Percentiles rank a stretch among this genome's conserved stretches.
These are phyloP conservation scores for Huntiella moniliformis DNA, from an alignment of 2,329 filamentous ascomycete genomes.

Conservation along the genomic window DNA sequence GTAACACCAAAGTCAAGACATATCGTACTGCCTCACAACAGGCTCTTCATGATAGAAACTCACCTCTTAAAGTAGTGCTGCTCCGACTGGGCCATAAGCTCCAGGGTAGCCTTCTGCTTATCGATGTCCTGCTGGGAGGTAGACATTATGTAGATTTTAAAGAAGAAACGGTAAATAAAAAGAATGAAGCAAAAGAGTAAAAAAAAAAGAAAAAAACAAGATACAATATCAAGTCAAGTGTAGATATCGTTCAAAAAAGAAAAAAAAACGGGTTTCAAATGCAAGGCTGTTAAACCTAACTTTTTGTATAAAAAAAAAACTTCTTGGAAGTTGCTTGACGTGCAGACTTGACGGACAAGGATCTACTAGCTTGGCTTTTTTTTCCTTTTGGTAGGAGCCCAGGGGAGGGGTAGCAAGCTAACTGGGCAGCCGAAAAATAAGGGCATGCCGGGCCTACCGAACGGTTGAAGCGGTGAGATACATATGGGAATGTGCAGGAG, in stretches of 20 bases:
- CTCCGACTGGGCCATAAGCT: conserved; percentile 76
- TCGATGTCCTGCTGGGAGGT: conserved; percentile 41
- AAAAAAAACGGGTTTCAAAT: background rate
- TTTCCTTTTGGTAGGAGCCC: too few relatives aligned
- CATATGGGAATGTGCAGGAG: too few relatives aligned
- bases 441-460: too few relatives aligned
- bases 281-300: too few relatives aligned
- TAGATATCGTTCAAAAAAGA: too few relatives aligned
- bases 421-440: too few relatives aligned
- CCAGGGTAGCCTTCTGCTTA: conserved; percentile 42
- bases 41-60: conserved; percentile 13
- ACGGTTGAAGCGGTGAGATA: too few relatives aligned
- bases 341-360: too few relatives aligned
- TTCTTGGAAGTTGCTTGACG: background rate
- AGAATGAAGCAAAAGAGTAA: background rate
- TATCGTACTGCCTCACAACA: background rate
- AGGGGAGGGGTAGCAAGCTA: too few relatives aligned
- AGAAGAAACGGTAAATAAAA: conserved; percentile 3
- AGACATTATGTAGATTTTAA: conserved; percentile 8
- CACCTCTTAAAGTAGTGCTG: conserved; percentile 99
- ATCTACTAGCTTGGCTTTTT: too few relatives aligned
- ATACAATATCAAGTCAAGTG: background rate
- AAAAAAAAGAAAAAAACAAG: background rate
- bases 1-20: background rate
- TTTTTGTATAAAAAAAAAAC: background rate